Percentiles rank a stretch among this genome's conserved stretches.
Evolutionary conservation across 2,329 filamentous ascomycete genomes (phyloP).

Genomic region (Arachnomyces sp.): DNA sequence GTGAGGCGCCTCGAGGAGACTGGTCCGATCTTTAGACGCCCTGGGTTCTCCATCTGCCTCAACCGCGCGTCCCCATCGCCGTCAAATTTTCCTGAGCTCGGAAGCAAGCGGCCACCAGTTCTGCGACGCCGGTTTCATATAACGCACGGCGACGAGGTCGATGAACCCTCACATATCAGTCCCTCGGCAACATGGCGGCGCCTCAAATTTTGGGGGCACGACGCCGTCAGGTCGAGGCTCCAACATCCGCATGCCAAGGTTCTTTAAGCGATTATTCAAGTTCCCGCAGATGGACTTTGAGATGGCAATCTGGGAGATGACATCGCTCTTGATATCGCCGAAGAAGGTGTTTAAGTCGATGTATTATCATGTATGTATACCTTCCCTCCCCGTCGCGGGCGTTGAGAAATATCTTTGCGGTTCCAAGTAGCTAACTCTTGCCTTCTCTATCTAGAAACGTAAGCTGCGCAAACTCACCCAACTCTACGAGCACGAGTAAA

Average conservation of each 20-base stretch:
- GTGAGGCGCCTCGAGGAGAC: too few relatives aligned
- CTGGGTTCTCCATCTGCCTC: too few relatives aligned
- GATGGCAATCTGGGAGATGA: conserved; percentile 66
- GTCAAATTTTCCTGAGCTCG: conserved; percentile 6
- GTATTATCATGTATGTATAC: conserved; percentile 54
- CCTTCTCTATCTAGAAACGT: conserved; percentile 15
- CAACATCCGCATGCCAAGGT: conserved; percentile 53
- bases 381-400: neutral
- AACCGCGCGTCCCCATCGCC: too few relatives aligned
- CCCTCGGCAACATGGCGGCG: conserved; percentile 48
- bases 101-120: neutral
- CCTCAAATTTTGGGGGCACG: conserved; percentile 45
- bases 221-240: conserved; percentile 43
- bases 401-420: neutral
- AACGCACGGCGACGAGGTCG: conserved; percentile 12
- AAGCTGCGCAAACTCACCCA: conserved; percentile 5
- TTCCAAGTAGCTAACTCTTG: conserved; percentile 2
- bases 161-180: conserved; percentile 56
- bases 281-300: conserved; percentile 69
- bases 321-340: conserved; percentile 56
- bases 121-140: neutral
- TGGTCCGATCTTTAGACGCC: too few relatives aligned
- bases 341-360: conserved; percentile 65
- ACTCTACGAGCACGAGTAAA: conserved; percentile 8
- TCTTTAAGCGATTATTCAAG: conserved; percentile 58